Percentiles rank a stretch among this genome's conserved stretches.
Conservation (phyloP, 2,329 filamentous ascomycete species). For the Ophiosphaerella narmari region DNA sequence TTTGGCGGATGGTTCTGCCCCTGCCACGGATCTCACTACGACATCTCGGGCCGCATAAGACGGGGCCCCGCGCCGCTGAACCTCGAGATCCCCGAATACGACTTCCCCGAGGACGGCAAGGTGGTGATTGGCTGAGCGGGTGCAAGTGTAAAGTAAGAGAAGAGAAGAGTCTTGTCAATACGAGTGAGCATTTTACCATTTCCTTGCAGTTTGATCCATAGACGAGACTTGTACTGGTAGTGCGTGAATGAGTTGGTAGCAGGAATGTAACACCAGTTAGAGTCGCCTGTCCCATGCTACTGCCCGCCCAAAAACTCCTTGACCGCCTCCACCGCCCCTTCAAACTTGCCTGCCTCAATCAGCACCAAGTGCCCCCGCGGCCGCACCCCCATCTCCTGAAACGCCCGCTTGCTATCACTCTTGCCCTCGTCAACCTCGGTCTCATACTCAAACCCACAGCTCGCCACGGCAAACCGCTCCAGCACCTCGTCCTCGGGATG, state of each 20-base stretch:
- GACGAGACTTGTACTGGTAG: conserved; percentile 36
- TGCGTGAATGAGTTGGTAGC: conserved; percentile 15
- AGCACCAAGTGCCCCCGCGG: conserved; percentile 83
- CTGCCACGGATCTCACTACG: conserved; percentile 99
- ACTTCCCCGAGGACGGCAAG: conserved; percentile 87
- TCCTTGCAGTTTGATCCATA: conserved; percentile 26
- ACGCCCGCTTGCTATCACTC: conserved; percentile 90
- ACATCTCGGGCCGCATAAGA: conserved; percentile 97
- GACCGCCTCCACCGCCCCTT: conserved; percentile 74
- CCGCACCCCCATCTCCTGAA: conserved; percentile 89
- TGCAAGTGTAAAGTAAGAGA: conserved; percentile 4
- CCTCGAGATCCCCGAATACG: conserved; percentile 91
- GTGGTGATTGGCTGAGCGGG: conserved; percentile 83
- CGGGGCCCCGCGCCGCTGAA: conserved; percentile 97
- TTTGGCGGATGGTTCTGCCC: conserved; percentile 99
- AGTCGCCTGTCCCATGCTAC: conserved; percentile 19
- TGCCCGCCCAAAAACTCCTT: conserved; percentile 67
- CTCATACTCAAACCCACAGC: conserved; percentile 75
- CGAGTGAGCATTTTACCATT: not conserved
- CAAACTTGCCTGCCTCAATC: conserved; percentile 79
- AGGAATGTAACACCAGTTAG: conserved; percentile 44
- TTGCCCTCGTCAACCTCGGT: conserved; percentile 77
- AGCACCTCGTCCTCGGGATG: conserved; percentile 94
- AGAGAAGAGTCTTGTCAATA: not conserved
- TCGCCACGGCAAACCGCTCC: conserved; percentile 72